Evolutionary conservation across 306 rosid species (phyloP).

Genomic region (Cucurbita maxima): DNA sequence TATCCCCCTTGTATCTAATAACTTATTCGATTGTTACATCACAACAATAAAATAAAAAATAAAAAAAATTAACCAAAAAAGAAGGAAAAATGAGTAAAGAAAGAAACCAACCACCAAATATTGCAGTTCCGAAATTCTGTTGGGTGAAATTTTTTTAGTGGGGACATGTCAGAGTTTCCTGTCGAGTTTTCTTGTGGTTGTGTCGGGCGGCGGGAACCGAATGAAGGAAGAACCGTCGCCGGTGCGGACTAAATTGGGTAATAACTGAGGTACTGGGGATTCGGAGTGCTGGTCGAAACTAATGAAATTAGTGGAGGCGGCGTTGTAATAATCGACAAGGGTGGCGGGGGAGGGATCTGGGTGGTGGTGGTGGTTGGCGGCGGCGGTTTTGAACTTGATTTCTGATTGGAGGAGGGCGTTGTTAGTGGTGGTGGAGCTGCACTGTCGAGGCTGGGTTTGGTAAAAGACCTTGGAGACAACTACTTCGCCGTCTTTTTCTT

Average conservation of each 20-base stretch:
- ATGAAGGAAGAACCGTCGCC: constrained; percentile 1
- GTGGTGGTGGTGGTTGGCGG: neutral
- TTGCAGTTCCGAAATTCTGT: neutral
- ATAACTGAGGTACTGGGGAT: neutral
- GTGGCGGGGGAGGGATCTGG: neutral
- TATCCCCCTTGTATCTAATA: neutral
- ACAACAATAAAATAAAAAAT: neutral
- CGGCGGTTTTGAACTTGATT: neutral
- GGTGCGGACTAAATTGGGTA: neutral
- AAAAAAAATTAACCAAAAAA: neutral
- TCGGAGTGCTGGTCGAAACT: neutral
- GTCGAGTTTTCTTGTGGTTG: neutral
- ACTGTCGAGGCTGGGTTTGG: constrained; percentile 9
- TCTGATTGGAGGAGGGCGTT: neutral
- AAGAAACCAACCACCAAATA: neutral
- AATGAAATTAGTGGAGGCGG: constrained; percentile 3
- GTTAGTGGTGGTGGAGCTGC: neutral
- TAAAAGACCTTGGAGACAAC: constrained; percentile 6
- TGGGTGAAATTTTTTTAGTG: too few relatives aligned
- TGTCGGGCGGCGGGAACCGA: neutral
- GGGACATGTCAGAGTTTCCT: neutral
- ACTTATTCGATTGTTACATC: constrained; percentile 1
- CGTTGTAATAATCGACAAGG: neutral
- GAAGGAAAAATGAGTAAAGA: neutral
- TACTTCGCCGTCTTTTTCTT: constrained; percentile 9